These are phyloP conservation scores for Fusarium beomiforme DNA, from an alignment of 2,329 filamentous ascomycete species.

Conservation along the genomic window DNA sequence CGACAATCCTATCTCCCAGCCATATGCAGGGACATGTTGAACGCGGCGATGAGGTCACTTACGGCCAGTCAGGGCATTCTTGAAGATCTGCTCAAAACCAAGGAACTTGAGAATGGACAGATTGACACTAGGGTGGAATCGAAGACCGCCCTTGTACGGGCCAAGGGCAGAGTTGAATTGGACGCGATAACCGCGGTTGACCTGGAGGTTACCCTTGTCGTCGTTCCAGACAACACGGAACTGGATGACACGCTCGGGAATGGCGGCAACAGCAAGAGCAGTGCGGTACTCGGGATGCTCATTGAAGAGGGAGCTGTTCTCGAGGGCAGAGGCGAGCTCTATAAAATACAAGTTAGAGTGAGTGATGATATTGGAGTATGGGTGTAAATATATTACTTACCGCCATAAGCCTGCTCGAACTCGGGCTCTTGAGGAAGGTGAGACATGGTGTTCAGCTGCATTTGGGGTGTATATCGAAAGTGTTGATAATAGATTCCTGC, in stretches of 20 bases:
- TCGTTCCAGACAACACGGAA: slow-evolving; percentile 98
- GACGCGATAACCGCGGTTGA: slow-evolving; percentile 95
- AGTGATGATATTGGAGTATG: neutral
- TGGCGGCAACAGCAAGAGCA: slow-evolving; percentile 85
- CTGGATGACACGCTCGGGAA: slow-evolving; percentile 95
- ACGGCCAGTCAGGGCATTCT: slow-evolving; percentile 97
- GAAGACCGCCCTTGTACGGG: slow-evolving; percentile 96
- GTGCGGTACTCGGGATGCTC: slow-evolving; percentile 95
- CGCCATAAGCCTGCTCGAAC: slow-evolving; percentile 98
- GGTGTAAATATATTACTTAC: slow-evolving; percentile 59
- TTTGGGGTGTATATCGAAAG: slow-evolving; percentile 25
- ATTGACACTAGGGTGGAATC: slow-evolving; percentile 92
- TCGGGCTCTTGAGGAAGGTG: slow-evolving; percentile 90
- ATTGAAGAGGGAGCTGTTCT: slow-evolving; percentile 91
- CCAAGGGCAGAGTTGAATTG: slow-evolving; percentile 99
- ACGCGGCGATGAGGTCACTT: slow-evolving; percentile 54
- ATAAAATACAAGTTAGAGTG: slow-evolving; percentile 24
- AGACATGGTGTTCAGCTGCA: slow-evolving; percentile 69
- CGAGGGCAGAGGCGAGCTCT: slow-evolving; percentile 96
- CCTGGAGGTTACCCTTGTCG: slow-evolving; percentile 86
- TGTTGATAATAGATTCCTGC: slow-evolving; percentile 7
- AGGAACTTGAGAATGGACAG: slow-evolving; percentile 91
- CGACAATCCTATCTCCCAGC: slow-evolving; percentile 8
- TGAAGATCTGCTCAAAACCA: slow-evolving; percentile 99
- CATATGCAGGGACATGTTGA: slow-evolving; percentile 27